phyloP scores from a whole-genome alignment of 805 yeast genomes.

The Grigorovia yakushimaensis region DNA sequence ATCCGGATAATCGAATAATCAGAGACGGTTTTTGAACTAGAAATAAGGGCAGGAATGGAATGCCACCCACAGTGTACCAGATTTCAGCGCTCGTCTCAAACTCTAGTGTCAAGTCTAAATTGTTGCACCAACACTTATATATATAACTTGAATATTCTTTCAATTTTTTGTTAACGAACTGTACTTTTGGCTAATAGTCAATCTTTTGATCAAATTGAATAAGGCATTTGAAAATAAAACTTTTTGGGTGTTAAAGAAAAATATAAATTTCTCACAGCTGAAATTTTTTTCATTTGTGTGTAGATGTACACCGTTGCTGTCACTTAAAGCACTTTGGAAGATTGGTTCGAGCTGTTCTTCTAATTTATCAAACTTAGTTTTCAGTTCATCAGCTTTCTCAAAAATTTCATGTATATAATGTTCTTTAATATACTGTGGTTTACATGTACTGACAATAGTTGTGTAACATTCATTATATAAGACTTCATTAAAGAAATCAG shows the following conservation, averaged over 20 bases:
- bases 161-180: no score
- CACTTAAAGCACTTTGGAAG: constrained; percentile 4
- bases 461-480: constrained; percentile 20
- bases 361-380: constrained; percentile 8
- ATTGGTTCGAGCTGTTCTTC: neutral
- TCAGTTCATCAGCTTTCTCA: constrained; percentile 11
- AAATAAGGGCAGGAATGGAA: neutral
- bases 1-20: neutral
- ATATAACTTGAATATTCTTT: no score
- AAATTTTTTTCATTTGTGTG: constrained; percentile 3
- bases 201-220: constrained; percentile 10
- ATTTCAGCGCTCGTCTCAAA: constrained; percentile 12
- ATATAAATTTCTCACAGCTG: constrained; percentile 7
- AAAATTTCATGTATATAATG: constrained; percentile 15
- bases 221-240: constrained; percentile 9
- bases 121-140: constrained; percentile 9
- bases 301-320: neutral
- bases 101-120: constrained; percentile 7
- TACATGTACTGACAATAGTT: constrained; percentile 18
- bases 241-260: constrained; percentile 5
- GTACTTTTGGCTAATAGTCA: constrained; percentile 2
- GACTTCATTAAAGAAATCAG: constrained; percentile 17
- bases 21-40: neutral
- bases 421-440: constrained; percentile 12
- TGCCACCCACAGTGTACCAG: neutral